Conservation (phyloP, 2,329 filamentous ascomycete genomes). For the Parastagonospora nodorum region DNA sequence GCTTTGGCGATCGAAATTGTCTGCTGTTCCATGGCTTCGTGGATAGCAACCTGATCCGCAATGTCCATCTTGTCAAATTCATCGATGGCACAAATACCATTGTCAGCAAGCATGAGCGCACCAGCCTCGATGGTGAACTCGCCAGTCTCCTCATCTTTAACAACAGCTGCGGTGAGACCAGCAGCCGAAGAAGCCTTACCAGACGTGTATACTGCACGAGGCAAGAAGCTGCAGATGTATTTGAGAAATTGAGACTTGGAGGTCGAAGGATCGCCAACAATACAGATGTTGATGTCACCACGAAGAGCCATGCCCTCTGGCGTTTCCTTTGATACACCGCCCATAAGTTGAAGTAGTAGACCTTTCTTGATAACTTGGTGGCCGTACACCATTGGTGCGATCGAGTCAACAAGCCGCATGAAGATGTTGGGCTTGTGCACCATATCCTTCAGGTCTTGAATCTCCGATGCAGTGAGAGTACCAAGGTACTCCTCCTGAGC, state of each 20-base stretch:
- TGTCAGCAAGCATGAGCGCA: conserved; percentile 95
- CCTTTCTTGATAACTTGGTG: conserved; percentile 99
- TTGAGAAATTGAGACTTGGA: conserved; percentile 98
- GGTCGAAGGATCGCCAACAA: conserved; percentile 95
- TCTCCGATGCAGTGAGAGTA: conserved; percentile 83
- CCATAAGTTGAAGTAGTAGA: conserved; percentile 88
- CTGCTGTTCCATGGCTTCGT: conserved; percentile 99
- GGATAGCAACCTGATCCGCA: conserved; percentile 93
- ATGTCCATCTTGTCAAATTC: conserved; percentile 99
- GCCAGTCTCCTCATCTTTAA: conserved; percentile 97
- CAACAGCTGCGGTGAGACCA: conserved; percentile 93
- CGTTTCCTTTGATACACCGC: conserved; percentile 91
- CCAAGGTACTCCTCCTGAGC: conserved; percentile 86
- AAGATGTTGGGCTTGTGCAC: conserved; percentile 97
- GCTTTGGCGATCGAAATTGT: conserved; percentile 99
- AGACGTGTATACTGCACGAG: conserved; percentile 94
- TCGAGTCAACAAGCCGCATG: conserved; percentile 85
- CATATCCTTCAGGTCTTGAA: conserved; percentile 89
- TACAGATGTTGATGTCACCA: conserved; percentile 98
- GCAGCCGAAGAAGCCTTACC: conserved; percentile 97
- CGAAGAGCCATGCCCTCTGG: conserved; percentile 93
- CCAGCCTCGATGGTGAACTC: conserved; percentile 99
- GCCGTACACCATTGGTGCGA: conserved; percentile 96
- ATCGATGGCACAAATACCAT: conserved; percentile 96
- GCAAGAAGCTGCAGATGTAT: conserved; percentile 96